These are phyloP conservation scores for Flaveria linearis DNA, from an alignment of 129 eudicot species.

Conservation along the genomic window DNA sequence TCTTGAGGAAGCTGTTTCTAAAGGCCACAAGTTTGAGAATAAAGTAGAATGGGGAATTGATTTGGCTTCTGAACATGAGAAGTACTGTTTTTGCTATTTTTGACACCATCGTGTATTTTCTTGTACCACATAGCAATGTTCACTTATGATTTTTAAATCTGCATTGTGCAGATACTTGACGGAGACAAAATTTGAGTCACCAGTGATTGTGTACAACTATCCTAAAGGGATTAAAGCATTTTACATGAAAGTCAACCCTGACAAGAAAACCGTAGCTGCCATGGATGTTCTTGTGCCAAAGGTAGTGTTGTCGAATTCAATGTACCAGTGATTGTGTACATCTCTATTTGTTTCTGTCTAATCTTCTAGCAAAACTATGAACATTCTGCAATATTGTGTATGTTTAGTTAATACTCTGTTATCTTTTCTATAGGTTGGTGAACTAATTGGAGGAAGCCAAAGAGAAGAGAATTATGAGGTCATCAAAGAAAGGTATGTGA, in stretches of 20 bases:
- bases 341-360: neutral
- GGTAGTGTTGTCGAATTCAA: slow-evolving; percentile 37
- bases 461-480: slow-evolving; percentile 89
- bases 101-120: neutral
- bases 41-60: slow-evolving; percentile 96
- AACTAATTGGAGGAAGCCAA: slow-evolving; percentile 93
- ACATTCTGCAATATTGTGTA: slow-evolving; percentile 7
- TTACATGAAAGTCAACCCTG: slow-evolving; percentile 86
- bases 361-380: neutral
- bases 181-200: slow-evolving; percentile 66
- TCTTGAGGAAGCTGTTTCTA: slow-evolving; percentile 68
- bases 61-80: slow-evolving; percentile 93
- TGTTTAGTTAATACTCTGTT: neutral
- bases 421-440: slow-evolving; percentile 66
- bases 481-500: slow-evolving; percentile 56
- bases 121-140: too few species aligned
- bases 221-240: slow-evolving; percentile 93
- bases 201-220: slow-evolving; percentile 89
- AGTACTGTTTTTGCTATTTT: slow-evolving; percentile 38
- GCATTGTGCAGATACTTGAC: slow-evolving; percentile 62
- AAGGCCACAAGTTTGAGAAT: slow-evolving; percentile 71
- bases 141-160: too few species aligned
- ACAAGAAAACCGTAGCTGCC: slow-evolving; percentile 91
- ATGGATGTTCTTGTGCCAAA: slow-evolving; percentile 99
- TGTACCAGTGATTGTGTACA: neutral